Percentiles rank a stretch among this genome's conserved stretches.
phyloP scores from a whole-genome alignment of 805 yeast genomes.

The Phaffomyces opuntiae region DNA sequence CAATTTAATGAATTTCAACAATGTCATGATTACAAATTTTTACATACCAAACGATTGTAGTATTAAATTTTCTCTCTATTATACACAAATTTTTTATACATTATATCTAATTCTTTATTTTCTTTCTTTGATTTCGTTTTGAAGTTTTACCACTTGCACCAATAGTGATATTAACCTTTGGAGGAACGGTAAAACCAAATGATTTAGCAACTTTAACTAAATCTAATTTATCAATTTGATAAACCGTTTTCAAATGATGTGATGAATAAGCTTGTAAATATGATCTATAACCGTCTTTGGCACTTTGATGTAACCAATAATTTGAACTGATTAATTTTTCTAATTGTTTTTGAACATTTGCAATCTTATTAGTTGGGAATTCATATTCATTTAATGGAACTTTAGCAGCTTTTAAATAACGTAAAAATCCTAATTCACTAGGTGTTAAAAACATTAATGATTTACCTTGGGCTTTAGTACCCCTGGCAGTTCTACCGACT shows the following conservation, averaged over 20 bases:
- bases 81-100: not conserved
- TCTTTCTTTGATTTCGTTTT: conserved; percentile 16
- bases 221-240: conserved; percentile 92
- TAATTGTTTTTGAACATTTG: conserved; percentile 91
- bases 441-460: conserved; percentile 95
- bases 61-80: too few relatives aligned
- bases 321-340: conserved; percentile 87
- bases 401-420: conserved; percentile 93
- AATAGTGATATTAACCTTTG: conserved; percentile 92
- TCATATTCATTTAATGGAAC: conserved; percentile 97
- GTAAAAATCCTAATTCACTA: conserved; percentile 85
- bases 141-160: conserved; percentile 81
- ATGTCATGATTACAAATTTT: conserved; percentile 2
- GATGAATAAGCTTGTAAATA: conserved; percentile 96
- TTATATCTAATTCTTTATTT: conserved; percentile 8
- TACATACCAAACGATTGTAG: too few relatives aligned
- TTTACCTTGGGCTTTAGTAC: conserved; percentile 82
- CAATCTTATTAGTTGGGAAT: conserved; percentile 89
- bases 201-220: conserved; percentile 91
- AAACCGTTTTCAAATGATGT: conserved; percentile 92
- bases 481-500: conserved; percentile 99
- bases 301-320: conserved; percentile 90
- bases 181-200: conserved; percentile 92
- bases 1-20: conserved; percentile 4
- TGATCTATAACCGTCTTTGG: conserved; percentile 95